Base-by-base conservation (phyloP, 768 basidiomycete genomes). In the Boletus vinaceobasis region DNA sequence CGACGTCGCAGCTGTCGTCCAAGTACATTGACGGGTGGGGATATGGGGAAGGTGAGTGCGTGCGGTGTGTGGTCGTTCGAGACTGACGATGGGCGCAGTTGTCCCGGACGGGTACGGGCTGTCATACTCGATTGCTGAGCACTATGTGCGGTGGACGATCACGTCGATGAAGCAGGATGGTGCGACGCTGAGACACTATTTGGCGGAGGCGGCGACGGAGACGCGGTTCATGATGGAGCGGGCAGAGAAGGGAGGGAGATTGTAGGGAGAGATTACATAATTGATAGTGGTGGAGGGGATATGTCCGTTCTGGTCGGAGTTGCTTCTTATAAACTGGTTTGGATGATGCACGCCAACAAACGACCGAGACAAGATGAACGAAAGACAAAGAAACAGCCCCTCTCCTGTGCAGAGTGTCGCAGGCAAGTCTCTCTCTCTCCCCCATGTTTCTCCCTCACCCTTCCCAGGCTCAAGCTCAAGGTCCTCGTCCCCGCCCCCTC, bases 21-120 rank as follows among this genome's bases (percentile, higher is more conserved):
- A 78, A 77, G 48, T 94, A 80, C 70, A 75, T 99, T 33, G 91
- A 95, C 62, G 93, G 93, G 21, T 98, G 96, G 96, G 97, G 96
- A 14, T 98, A 98, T 67, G 93, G 94, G 8, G 92, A 96, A 80
- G 90, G 90, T 91, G 55, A 59, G 57, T 36, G n/a, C 0, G 31
- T 29, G 55, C 10, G 7, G 17, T 1, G 35, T 15, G 33, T 4
- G 39, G 10, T 32, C 27, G 14, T 40, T 36, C n/a, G 23, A 8
- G 42, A 64, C 64, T 64, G 54, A 55, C n/a, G 7, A 19, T 17
- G 1, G 7, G 5, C 4, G 15, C 56, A 89, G 95, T 98, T 29
- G 94, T 97, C 0, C 79, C 84, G 1, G 92, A 96, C 59, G 96
- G 95, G 4, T 96, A 91, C 64, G 96, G 96, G 19, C 72, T 98